Base-by-base conservation (phyloP, 352 stramenopile species). In the Pseudoperonospora humuli region DNA sequence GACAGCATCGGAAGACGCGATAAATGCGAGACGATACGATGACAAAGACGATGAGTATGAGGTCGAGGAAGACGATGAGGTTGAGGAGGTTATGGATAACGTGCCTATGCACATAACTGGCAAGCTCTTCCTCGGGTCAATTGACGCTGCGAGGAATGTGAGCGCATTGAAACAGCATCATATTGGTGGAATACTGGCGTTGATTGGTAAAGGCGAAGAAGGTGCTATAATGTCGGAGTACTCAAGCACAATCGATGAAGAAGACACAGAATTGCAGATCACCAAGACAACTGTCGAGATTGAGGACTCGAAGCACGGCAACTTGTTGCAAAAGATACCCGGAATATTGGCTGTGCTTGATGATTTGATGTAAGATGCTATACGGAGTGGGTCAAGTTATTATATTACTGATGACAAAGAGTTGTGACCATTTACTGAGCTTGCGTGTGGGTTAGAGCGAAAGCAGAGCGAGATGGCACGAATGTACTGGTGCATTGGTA, bases 401-500 rank as follows among this genome's bases (percentile, higher is more conserved):
- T 2, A 5, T 20, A 5, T 18, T n/a, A 34, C 4, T 34, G 13
- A 0, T 34, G 28, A 19, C 24, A 18, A 19, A 14, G 5, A 14
- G 6, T 39, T 42, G 20, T 5, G 3, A 20, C 10, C 18, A 11
- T 19, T 28, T 40, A 20, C 13, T 19, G n/a, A n/a, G n/a, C n/a
- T n/a, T n/a, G n/a, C 5, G 19, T 13, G 10, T 39, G 18, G 13
- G 20, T 11, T 24, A 84, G 72, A 13, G 18, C 58, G 9, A 46
- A 64, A n/a, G 68, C 65, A 1, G 39, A 68, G 9, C 21, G 20
- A 2, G 28, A 44, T 1, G 61, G 65, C 32, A 65, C 54, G 61
- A 86, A 73, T 37, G 60, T 86, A 13, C 52, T 89, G 24, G 70
- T 89, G 37, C 77, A 89, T 57, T 89, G 77, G 77, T 89, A 43